Conservation (phyloP, 164 flowering plant species). For the Umbellularia californica region DNA sequence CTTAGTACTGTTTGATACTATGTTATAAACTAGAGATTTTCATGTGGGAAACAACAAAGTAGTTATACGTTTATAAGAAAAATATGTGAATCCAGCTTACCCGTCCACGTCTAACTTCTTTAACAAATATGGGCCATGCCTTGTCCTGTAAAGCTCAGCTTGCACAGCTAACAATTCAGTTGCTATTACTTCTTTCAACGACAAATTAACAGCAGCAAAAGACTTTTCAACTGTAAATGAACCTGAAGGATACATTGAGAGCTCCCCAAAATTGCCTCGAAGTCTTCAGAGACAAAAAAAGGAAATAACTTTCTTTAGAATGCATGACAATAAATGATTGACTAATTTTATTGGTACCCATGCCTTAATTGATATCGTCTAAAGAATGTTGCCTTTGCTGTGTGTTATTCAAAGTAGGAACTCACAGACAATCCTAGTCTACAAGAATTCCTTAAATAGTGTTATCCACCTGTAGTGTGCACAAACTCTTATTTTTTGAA, state of each 20-base stretch:
- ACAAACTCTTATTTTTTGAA: too few relatives aligned
- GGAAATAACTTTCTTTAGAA: background rate
- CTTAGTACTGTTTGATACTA: background rate
- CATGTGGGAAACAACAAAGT: background rate
- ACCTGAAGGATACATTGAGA: constrained; percentile 64
- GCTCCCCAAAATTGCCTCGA: constrained; percentile 77
- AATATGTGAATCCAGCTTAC: constrained; percentile 31
- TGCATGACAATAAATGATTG: background rate
- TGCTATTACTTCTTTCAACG: constrained; percentile 64
- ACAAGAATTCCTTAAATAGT: background rate
- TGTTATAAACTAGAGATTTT: background rate
- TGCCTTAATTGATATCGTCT: background rate
- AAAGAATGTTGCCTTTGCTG: background rate
- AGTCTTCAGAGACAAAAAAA: constrained; percentile 40
- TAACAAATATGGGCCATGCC: constrained; percentile 79
- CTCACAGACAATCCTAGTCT: background rate
- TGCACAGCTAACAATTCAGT: constrained; percentile 59
- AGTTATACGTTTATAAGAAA: background rate
- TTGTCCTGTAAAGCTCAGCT: constrained; percentile 69
- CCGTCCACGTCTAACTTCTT: constrained; percentile 74
- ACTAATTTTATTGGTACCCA: background rate
- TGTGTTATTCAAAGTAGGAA: background rate
- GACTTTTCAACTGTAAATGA: constrained; percentile 84
- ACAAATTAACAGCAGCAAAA: constrained; percentile 44
- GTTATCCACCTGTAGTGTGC: background rate